Evolutionary conservation across 2,329 filamentous ascomycete species (phyloP).

Genomic region (Fusarium tricinctum): DNA sequence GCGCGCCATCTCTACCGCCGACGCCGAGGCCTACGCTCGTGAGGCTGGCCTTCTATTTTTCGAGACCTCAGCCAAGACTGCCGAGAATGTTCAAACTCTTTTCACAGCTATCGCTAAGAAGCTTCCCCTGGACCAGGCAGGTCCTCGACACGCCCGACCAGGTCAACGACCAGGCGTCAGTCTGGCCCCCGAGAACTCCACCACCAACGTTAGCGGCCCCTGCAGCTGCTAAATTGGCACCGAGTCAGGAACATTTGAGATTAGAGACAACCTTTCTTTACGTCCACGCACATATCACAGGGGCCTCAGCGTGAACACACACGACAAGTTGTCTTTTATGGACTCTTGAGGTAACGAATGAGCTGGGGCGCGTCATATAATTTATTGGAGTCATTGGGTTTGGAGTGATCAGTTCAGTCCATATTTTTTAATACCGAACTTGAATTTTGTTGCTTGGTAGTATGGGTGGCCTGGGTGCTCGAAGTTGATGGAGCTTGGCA

Average conservation of each 20-base stretch:
- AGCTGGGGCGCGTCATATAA: constrained; percentile 53
- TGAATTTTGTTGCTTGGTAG: constrained; percentile 49
- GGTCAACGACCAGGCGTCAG: constrained; percentile 72
- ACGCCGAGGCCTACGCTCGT: constrained; percentile 94
- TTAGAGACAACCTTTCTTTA: constrained; percentile 39
- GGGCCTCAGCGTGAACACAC: constrained; percentile 44
- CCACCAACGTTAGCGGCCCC: constrained; percentile 68
- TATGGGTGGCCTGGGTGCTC: constrained; percentile 37
- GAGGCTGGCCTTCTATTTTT: constrained; percentile 97
- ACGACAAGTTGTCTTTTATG: constrained; percentile 49
- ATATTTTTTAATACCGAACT: constrained; percentile 56
- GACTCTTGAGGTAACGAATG: constrained; percentile 48
- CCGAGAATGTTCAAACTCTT: constrained; percentile 93
- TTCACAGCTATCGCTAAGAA: constrained; percentile 99
- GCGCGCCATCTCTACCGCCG: constrained; percentile 87
- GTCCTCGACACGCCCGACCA: constrained; percentile 85
- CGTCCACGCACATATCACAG: constrained; percentile 44
- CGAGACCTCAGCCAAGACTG: constrained; percentile 97
- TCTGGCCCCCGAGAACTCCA: constrained; percentile 68
- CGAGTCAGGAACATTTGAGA: constrained; percentile 37
- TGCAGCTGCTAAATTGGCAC: constrained; percentile 66
- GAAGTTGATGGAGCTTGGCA: constrained; percentile 36
- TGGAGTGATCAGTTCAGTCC: constrained; percentile 55
- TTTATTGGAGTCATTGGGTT: constrained; percentile 60
- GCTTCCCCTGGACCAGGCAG: constrained; percentile 93